Base-by-base conservation (phyloP, 1,284 basidiomycete genomes). In the Moesziomyces antarcticus region DNA sequence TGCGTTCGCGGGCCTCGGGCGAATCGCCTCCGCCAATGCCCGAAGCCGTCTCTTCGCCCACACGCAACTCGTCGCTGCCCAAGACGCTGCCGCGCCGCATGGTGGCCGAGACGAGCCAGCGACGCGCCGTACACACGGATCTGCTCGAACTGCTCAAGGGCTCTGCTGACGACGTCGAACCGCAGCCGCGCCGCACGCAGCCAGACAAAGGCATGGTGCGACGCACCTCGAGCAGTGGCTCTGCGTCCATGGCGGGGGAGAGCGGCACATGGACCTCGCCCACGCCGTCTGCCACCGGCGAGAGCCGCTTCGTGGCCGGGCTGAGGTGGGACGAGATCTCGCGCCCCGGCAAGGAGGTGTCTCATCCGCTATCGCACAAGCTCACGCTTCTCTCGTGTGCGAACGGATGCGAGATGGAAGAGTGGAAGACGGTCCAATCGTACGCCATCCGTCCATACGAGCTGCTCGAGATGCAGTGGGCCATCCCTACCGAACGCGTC, bases 391-490 rank as follows among this genome's bases (percentile, higher is more conserved):
- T 75, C 7, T 79, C 78, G 0, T 55, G 57, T 16, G 59, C 77
- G 13, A 79, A 71, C 46, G 78, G 78, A 8, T 61, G 59, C 35
- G 54, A 75, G 35, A 25, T 80, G 50, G 72, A 80, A 27, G 77
- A 79, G 30, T 79, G 74, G 72, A 64, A 69, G 47, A 79, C 78
- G 35, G 63, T 72, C 1, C 68, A 72, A 3, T 56, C 71, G 14
- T 79, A 52, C 40, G 43, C 49, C 21, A 20, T 80, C 3, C 49
- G 78, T 13, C 73, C 78, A 4, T 80, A 65, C 50, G 78, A 80
- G 37, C 54, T 80, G 45, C 47, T 80, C 25, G 72, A 79, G 48
- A 5, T 80, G 56, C 78, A 80, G 46, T 75, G 66, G 60, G 35
- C 45, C 13, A 68, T 60, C 16, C 68, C 74, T 0, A 63, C 66